These are phyloP conservation scores for Lasiosphaeria hispida DNA, from an alignment of 495 filamentous ascomycete genomes.

Conservation along the genomic window DNA sequence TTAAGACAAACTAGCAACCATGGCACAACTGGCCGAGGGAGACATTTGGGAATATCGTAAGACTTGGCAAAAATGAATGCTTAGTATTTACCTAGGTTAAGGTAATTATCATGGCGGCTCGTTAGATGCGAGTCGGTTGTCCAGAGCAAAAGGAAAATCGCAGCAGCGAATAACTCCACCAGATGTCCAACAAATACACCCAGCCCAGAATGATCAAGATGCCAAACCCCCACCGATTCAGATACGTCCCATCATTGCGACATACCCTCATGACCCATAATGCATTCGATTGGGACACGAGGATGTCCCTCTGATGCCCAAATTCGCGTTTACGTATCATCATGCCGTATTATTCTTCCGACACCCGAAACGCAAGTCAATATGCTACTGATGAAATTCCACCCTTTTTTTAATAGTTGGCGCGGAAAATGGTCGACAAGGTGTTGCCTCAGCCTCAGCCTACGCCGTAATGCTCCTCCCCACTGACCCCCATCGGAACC, in stretches of 20 bases:
- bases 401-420: neutral
- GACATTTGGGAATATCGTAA: too few species aligned
- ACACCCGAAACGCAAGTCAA: too few species aligned
- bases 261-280: neutral
- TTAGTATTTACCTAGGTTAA: too few species aligned
- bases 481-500: slow-evolving; percentile 48
- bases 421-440: neutral
- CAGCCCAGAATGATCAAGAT: neutral
- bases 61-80: too few species aligned
- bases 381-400: neutral
- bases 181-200: neutral
- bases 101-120: too few species aligned
- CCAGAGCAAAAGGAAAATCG: too few species aligned
- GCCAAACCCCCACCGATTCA: neutral
- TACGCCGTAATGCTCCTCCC: slow-evolving; percentile 43
- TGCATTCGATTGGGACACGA: too few species aligned
- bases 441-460: neutral
- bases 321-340: neutral
- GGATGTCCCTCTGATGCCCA: too few species aligned
- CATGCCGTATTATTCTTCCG: neutral
- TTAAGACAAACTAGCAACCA: too few species aligned
- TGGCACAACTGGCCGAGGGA: too few species aligned
- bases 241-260: neutral
- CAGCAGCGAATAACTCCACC: neutral
- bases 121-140: too few species aligned